These are phyloP conservation scores for Phalaenopsis aphrodite DNA, from an alignment of 106 monocot species.

Conservation along the genomic window DNA sequence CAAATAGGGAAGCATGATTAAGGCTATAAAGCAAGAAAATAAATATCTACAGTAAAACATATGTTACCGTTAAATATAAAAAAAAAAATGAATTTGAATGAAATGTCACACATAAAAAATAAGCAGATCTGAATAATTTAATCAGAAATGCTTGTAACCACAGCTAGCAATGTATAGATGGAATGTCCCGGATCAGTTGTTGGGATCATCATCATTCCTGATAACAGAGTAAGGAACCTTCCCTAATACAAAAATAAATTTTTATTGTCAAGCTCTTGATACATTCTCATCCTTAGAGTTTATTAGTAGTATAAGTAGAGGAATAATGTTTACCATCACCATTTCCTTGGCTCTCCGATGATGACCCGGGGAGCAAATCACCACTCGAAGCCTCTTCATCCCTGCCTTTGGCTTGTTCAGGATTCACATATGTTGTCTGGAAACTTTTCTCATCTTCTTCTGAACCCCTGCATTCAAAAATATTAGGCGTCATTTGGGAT, in stretches of 20 bases:
- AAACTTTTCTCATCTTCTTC: conserved; percentile 19
- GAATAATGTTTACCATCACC: conserved; percentile 29
- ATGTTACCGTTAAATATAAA: neutral
- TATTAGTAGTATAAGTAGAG: conserved; percentile 10
- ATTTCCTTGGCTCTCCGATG: neutral
- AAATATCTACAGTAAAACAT: neutral
- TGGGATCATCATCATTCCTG: conserved; percentile 2
- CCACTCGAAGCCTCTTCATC: conserved; percentile 24
- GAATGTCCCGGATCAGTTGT: neutral
- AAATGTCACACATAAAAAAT: neutral
- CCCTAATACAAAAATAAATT: conserved; percentile 21
- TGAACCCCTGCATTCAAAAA: conserved; percentile 8
- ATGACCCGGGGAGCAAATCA: neutral
- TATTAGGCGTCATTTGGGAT: neutral
- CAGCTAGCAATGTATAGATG: neutral
- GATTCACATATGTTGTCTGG: conserved; percentile 5
- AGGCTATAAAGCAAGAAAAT: neutral
- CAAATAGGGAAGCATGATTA: neutral
- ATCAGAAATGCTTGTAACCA: neutral
- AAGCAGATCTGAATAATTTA: neutral
- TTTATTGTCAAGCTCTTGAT: neutral
- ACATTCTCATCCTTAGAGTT: neutral
- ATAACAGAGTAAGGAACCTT: conserved; percentile 14
- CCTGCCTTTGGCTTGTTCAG: conserved; percentile 9
- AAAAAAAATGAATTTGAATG: neutral